Conservation (phyloP, 129 eudicot genomes). For the Daucus carota region DH1_v3.0 NC_030383.2:1364501-1365000, state of each 20-base stretch:
- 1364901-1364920: conserved; percentile 33
- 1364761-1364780: conserved; percentile 38
- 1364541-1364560: no score
- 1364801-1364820: conserved; percentile 40
- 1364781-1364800: conserved; percentile 41
- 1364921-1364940: conserved; percentile 42
- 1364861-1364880: conserved; percentile 39
- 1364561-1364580: no score
- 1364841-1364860: conserved; percentile 44
- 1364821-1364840: conserved; percentile 39
- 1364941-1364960: background rate
- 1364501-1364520: conserved; percentile 51
- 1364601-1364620: no score
- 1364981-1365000: no score
- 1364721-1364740: background rate
- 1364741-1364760: conserved; percentile 21
- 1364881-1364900: conserved; percentile 27
- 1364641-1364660: no score
- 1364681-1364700: no score
- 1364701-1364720: no score
- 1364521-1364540: background rate
- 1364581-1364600: no score
- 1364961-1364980: background rate
- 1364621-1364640: no score
- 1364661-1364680: no score